Percentiles rank a stretch among this genome's conserved stretches.
These are phyloP conservation scores for Avena atlantica DNA, from an alignment of 176 grass and related monocot genomes.

Conservation along the genomic window DNA sequence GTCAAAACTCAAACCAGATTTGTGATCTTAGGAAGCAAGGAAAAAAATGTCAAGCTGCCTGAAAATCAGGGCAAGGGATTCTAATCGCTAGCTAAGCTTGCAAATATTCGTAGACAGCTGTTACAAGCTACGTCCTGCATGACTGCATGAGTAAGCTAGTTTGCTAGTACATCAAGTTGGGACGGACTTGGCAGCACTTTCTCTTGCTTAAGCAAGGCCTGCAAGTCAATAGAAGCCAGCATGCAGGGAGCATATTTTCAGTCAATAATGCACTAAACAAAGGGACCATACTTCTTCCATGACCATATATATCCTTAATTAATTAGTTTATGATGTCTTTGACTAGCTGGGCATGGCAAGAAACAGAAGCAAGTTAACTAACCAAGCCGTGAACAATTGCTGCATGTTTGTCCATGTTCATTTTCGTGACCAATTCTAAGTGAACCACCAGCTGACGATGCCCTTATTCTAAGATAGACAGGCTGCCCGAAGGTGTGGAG, in stretches of 20 bases:
- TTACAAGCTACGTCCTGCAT: not conserved
- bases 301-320: not conserved
- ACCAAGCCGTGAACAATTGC: not conserved
- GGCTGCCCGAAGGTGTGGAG: not conserved
- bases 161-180: not conserved
- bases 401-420: constrained; percentile 8
- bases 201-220: constrained; percentile 17
- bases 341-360: too few relatives aligned
- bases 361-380: too few relatives aligned
- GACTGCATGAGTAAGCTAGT: not conserved
- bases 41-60: not conserved
- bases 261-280: constrained; percentile 40
- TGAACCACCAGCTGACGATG: too few relatives aligned
- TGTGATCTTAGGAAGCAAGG: not conserved
- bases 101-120: not conserved
- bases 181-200: not conserved
- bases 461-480: not conserved
- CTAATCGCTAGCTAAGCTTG: not conserved
- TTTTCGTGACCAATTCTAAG: not conserved
- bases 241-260: not conserved
- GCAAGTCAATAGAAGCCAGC: constrained; percentile 2
- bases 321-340: too few relatives aligned
- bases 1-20: not conserved
- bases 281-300: not conserved
- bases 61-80: too few relatives aligned